phyloP scores from a whole-genome alignment of 768 basidiomycete genomes.

The Suillus placidus region DNA sequence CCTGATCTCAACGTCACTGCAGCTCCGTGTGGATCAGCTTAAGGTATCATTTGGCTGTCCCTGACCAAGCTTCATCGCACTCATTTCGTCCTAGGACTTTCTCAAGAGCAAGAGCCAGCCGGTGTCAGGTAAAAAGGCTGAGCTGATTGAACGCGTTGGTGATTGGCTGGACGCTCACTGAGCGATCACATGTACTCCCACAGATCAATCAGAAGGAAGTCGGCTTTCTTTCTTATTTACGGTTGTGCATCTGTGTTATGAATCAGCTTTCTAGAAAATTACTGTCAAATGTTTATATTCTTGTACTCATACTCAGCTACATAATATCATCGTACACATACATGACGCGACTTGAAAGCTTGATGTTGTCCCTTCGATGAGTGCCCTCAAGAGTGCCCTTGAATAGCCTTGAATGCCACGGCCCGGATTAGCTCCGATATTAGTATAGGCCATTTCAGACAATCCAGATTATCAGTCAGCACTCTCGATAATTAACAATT shows the following conservation, averaged over 20 bases:
- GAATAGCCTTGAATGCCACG: background rate
- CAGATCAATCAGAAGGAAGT: background rate
- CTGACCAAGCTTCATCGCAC: conserved; percentile 10
- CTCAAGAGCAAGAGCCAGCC: conserved; percentile 65
- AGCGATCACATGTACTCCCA: conserved; percentile 3
- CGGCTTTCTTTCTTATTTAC: background rate
- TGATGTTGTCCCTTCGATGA: background rate
- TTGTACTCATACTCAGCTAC: background rate
- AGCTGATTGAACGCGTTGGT: conserved; percentile 64
- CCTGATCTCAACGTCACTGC: conserved; percentile 12
- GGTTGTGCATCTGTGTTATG: background rate
- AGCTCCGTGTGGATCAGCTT: conserved; percentile 80
- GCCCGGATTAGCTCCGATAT: background rate
- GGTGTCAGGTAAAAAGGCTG: conserved; percentile 71
- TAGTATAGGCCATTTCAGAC: background rate
- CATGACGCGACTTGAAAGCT: background rate
- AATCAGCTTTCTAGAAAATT: conserved; percentile 3
- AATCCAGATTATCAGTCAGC: background rate
- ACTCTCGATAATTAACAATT: conserved; percentile 1
- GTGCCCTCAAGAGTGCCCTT: background rate
- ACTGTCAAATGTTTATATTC: background rate
- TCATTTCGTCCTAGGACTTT: conserved; percentile 56
- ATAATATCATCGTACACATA: background rate
- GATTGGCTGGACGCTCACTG: conserved; percentile 57
- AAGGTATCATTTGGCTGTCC: conserved; percentile 51